Conservation (phyloP, 768 basidiomycete species). For the Suillus spraguei region DNA sequence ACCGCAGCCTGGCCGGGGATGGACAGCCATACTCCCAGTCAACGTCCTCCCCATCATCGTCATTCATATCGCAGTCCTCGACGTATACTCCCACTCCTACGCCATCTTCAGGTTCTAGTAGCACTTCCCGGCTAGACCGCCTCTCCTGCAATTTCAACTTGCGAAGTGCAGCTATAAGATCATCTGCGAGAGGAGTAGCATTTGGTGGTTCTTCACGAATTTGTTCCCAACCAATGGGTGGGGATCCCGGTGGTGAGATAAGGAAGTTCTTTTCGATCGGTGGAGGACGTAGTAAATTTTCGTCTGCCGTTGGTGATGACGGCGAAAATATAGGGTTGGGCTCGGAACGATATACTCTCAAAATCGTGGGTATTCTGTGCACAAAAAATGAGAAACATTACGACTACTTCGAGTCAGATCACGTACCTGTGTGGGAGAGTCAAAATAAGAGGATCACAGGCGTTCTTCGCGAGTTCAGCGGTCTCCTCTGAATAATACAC, state of each 20-base stretch:
- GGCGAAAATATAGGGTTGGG: constrained; percentile 59
- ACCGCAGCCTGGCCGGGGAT: constrained; percentile 51
- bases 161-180: constrained; percentile 79
- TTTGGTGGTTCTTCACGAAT: constrained; percentile 92
- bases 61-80: constrained; percentile 62
- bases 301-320: constrained; percentile 29
- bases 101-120: constrained; percentile 69
- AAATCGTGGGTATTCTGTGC: constrained; percentile 47
- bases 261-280: constrained; percentile 90
- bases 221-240: constrained; percentile 96
- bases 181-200: constrained; percentile 76
- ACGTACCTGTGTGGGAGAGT: constrained; percentile 56
- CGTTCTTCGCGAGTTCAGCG: constrained; percentile 67
- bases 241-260: constrained; percentile 97
- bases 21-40: constrained; percentile 64
- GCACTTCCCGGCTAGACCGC: constrained; percentile 47
- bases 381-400: constrained; percentile 11
- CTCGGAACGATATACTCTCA: constrained; percentile 77
- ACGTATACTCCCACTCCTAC: constrained; percentile 79
- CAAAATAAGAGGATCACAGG: constrained; percentile 65
- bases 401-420: constrained; percentile 2
- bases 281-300: constrained; percentile 65
- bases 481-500: constrained; percentile 69
- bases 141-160: constrained; percentile 62
- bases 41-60: constrained; percentile 26